Base-by-base conservation (phyloP, 139 green algal species). In the Deuterostichococcus epilithicus region DNA sequence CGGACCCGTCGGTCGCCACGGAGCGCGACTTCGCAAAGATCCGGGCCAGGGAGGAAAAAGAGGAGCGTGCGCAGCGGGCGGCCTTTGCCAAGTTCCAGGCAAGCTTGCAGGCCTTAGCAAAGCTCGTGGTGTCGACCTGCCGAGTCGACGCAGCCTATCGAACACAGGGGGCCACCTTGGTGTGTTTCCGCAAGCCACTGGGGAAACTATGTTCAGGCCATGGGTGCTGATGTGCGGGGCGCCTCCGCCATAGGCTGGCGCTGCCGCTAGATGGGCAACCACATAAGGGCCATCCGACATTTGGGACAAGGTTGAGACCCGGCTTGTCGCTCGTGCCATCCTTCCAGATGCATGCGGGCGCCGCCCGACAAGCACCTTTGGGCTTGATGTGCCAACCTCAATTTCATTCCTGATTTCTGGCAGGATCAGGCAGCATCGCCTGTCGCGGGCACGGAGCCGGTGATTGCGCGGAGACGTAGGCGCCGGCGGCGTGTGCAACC, bases 1-100 rank as follows among this genome's bases (percentile, higher is more conserved):
- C 82, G 33, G 58, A 86, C 70, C 77, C 86, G 28, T 76, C 73
- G 30, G 44, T 84, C 30, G 42, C 68, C 44, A 77, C 45, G 39
- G 80, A 87, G 28, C 90, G 91, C 77, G 92, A 96, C 65, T 73
- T 75, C 2, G 73, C 65, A 0, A 94, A 95, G 76, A 83, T 96
- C 32, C 81, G 89, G 18, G 92, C 85, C 82, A 78, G 82, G 37
- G 60, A 80, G 6, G 78, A 84, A 33, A 90, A 87, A 75, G 81
- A 90, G 74, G 83, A 92, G 80, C 76, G 72, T 30, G 69, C 74
- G 35, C 65, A 79, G 36, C 76, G 86, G 35, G 86, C 88, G 36
- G 89, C 87, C 0, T 83, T 91, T 66, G 82, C 88, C 35, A 76
- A 73, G 58, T 77, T 79, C 65, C 82, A 81, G 72, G 81, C 80